Conservation (phyloP, 257 asterid genomes). For the Rehmannia glutinosa region DNA sequence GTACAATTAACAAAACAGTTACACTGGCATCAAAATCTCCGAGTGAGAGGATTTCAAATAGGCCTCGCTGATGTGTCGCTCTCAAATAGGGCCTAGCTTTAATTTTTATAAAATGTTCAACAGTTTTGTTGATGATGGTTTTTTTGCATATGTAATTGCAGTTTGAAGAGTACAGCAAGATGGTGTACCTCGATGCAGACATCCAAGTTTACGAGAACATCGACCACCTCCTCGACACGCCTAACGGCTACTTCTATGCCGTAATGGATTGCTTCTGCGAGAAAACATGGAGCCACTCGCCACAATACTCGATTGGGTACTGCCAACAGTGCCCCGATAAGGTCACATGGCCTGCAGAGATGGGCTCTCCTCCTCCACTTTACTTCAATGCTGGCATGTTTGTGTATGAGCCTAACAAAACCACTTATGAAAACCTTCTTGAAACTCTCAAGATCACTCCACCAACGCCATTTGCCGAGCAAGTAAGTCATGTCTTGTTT, state of each 20-base stretch:
- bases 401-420: conserved; percentile 46
- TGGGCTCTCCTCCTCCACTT: conserved; percentile 51
- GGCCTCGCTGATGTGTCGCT: no score
- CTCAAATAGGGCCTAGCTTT: no score
- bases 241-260: conserved; percentile 54
- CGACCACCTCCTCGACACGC: conserved; percentile 47
- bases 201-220: conserved; percentile 56
- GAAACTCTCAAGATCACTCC: conserved; percentile 38
- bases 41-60: not conserved
- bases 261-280: conserved; percentile 68
- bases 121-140: not conserved
- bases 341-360: conserved; percentile 47
- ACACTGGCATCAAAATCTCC: not conserved
- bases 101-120: not conserved
- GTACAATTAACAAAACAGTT: not conserved
- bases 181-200: conserved; percentile 61
- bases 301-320: conserved; percentile 42
- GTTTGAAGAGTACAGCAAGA: conserved; percentile 60
- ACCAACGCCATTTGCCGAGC: conserved; percentile 62
- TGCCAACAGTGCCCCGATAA: conserved; percentile 62
- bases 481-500: conserved; percentile 23
- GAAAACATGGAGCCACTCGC: conserved; percentile 55
- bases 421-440: conserved; percentile 39
- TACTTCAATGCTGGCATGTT: conserved; percentile 68
- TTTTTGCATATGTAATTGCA: conserved; percentile 1